Percentiles rank a stretch among this genome's conserved stretches.
Conservation (phyloP, 371 early-diverging fungal species). For the Mucor lusitanicus region DNA sequence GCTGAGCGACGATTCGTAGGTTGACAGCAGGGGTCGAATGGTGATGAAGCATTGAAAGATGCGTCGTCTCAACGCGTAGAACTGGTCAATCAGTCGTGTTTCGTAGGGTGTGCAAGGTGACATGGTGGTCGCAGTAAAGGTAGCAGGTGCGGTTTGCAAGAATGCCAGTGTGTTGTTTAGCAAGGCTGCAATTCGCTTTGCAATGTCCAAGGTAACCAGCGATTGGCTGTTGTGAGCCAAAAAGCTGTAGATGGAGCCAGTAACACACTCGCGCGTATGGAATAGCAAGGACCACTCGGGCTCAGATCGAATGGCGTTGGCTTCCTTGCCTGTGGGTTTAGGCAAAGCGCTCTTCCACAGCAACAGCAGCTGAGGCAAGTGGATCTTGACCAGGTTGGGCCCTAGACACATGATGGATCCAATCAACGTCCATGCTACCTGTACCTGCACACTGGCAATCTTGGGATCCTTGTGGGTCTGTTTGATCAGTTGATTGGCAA, state of each 20-base stretch:
- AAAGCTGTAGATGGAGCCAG: constrained; percentile 74
- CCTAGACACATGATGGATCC: constrained; percentile 82
- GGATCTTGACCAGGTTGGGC: constrained; percentile 78
- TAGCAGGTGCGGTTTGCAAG: constrained; percentile 59
- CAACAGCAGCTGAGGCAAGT: constrained; percentile 76
- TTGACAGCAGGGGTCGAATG: constrained; percentile 61
- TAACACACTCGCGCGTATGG: constrained; percentile 70
- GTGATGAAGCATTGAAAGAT: constrained; percentile 76
- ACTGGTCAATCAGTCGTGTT: constrained; percentile 61
- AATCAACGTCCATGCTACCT: constrained; percentile 82
- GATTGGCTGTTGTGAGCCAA: constrained; percentile 69
- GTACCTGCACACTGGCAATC: constrained; percentile 66
- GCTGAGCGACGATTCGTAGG: constrained; percentile 67
- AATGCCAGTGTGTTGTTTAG: constrained; percentile 77
- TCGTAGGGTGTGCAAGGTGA: constrained; percentile 46
- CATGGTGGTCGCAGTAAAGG: constrained; percentile 44
- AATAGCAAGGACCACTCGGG: constrained; percentile 70
- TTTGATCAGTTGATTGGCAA: constrained; percentile 76
- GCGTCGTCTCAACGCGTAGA: constrained; percentile 63
- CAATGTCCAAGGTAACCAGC: constrained; percentile 73
- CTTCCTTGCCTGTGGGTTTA: constrained; percentile 62
- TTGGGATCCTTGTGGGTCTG: constrained; percentile 59
- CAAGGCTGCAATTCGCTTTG: constrained; percentile 80
- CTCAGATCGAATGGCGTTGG: constrained; percentile 60
- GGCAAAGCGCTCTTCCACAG: constrained; percentile 73